A percentile compares a stretch with the other conserved stretches of the same genome.
Conservation (phyloP, 805 yeast genomes). For the Barnettozyma californica region DNA sequence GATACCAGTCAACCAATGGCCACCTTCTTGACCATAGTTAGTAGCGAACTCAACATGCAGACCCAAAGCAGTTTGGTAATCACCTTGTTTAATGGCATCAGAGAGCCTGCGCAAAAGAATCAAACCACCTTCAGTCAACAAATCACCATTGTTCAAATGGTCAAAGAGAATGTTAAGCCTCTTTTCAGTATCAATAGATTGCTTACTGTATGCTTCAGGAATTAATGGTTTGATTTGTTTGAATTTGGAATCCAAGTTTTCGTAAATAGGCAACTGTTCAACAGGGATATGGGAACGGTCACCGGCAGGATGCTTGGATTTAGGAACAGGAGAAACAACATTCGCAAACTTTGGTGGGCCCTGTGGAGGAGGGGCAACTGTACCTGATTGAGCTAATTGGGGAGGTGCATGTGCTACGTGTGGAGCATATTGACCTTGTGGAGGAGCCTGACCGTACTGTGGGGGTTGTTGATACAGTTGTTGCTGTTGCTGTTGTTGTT, state of each 20-base stretch:
- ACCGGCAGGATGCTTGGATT: constrained; percentile 46
- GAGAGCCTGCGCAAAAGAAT: constrained; percentile 47
- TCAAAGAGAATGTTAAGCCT: constrained; percentile 73
- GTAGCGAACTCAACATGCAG: constrained; percentile 56
- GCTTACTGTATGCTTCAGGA: constrained; percentile 70
- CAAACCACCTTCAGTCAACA: constrained; percentile 53
- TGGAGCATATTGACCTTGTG: constrained; percentile 1
- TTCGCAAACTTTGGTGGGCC: constrained; percentile 19
- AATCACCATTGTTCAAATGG: constrained; percentile 68
- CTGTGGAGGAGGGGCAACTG: constrained; percentile 6
- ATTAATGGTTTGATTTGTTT: constrained; percentile 62
- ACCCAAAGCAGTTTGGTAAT: constrained; percentile 54
- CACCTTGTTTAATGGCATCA: constrained; percentile 43
- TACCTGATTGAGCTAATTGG: no score
- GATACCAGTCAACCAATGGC: constrained; percentile 91
- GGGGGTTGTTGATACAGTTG: constrained; percentile 10
- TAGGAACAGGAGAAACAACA: constrained; percentile 22
- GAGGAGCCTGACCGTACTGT: constrained; percentile 13
- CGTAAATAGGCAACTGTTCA: constrained; percentile 50
- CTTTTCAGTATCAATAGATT: constrained; percentile 75
- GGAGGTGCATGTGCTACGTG: no score
- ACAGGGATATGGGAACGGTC: constrained; percentile 66
- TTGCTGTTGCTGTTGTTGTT: constrained; percentile 5
- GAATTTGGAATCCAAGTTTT: constrained; percentile 49
- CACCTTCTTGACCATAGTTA: constrained; percentile 65